Percentiles rank a stretch among this genome's conserved stretches.
These are phyloP conservation scores for Wickerhamia fluorescens DNA, from an alignment of 805 yeast species.

Conservation along the genomic window DNA sequence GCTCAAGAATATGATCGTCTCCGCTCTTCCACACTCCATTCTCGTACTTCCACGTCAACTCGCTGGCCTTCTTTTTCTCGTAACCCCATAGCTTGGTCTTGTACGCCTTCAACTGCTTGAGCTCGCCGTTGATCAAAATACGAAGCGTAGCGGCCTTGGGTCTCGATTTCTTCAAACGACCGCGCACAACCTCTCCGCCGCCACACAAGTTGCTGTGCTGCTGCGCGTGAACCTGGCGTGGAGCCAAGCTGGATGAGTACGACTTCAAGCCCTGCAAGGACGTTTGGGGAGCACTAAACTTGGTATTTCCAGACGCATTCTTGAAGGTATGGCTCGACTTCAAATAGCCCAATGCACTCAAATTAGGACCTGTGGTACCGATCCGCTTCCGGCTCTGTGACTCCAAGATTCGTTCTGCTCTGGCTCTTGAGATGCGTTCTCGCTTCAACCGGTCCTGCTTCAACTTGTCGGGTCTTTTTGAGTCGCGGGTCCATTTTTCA, in stretches of 20 bases:
- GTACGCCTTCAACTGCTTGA: slow-evolving; percentile 50
- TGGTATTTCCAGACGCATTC: slow-evolving; percentile 27
- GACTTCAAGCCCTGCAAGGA: slow-evolving; percentile 26
- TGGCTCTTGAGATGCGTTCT: slow-evolving; percentile 24
- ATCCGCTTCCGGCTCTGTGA: slow-evolving; percentile 17
- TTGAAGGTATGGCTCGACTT: slow-evolving; percentile 29
- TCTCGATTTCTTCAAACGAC: slow-evolving; percentile 52
- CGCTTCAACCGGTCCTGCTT: slow-evolving; percentile 19
- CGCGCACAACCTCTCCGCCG: slow-evolving; percentile 39
- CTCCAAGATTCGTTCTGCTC: slow-evolving; percentile 39
- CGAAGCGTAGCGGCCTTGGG: slow-evolving; percentile 59
- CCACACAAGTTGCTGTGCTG: slow-evolving; percentile 27
- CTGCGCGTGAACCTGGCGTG: slow-evolving; percentile 14
- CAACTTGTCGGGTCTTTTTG: slow-evolving; percentile 31
- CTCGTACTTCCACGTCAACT: slow-evolving; percentile 54
- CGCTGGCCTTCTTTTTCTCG: slow-evolving; percentile 53
- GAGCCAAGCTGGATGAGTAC: slow-evolving; percentile 30
- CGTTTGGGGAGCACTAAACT: slow-evolving; percentile 24
- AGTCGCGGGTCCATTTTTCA: slow-evolving; percentile 41
- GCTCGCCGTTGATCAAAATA: slow-evolving; percentile 48
- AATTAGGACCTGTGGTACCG: slow-evolving; percentile 16
- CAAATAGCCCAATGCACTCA: slow-evolving; percentile 19
- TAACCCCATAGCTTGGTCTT: slow-evolving; percentile 90
- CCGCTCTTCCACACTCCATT: slow-evolving; percentile 78
- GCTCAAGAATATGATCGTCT: slow-evolving; percentile 71